Percentiles rank a stretch among this genome's conserved stretches.
These are phyloP conservation scores for Choiromyces venosus DNA, from an alignment of 495 filamentous ascomycete species.

Conservation along the genomic window DNA sequence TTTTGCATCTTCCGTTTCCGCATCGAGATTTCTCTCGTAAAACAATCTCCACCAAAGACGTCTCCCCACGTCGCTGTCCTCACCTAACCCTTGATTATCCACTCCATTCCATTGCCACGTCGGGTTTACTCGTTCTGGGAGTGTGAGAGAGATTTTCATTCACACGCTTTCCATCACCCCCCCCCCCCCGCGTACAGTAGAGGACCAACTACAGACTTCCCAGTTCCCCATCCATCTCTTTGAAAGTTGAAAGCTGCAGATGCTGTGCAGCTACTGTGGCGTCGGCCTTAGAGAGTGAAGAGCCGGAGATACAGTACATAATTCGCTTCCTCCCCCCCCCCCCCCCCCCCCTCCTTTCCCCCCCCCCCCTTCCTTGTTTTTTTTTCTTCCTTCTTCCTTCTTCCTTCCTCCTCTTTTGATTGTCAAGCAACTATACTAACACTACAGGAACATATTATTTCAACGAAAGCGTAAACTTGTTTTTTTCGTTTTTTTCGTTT, in stretches of 20 bases:
- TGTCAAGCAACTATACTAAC: background rate
- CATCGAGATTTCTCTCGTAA: background rate
- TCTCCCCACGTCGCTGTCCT: background rate
- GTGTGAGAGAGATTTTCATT: background rate
- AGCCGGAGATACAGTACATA: background rate
- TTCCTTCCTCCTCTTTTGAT: background rate
- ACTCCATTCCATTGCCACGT: background rate
- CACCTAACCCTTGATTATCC: background rate
- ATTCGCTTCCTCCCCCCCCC: background rate
- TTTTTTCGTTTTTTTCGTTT: background rate
- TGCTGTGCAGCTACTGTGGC: background rate
- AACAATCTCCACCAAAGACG: background rate
- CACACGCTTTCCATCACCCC: background rate
- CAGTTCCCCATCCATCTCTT: slow-evolving; percentile 2
- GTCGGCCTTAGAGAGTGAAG: background rate
- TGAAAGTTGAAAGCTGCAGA: background rate
- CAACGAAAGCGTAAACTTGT: background rate
- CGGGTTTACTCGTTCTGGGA: background rate
- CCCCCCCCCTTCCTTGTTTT: background rate
- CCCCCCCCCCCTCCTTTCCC: background rate
- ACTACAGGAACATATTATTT: background rate
- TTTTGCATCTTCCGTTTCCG: slow-evolving; percentile 1
- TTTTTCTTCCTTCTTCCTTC: background rate
- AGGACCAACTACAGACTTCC: background rate
- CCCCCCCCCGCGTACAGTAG: background rate